phyloP scores from a whole-genome alignment of 2,329 filamentous ascomycete genomes.

The Huntiella bhutanensis region DNA sequence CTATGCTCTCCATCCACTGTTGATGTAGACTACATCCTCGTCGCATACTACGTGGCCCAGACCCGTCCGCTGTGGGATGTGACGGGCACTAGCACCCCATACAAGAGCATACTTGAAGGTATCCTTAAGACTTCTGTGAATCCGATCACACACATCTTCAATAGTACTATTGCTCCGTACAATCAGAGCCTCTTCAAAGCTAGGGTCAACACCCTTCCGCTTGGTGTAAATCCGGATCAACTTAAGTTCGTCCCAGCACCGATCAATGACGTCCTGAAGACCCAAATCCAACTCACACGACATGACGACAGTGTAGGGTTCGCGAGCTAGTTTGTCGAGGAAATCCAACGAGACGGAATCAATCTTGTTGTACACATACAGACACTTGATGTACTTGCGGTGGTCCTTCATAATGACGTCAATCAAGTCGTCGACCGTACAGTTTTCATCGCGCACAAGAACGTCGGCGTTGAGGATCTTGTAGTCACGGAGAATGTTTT shows the following conservation, averaged over 20 bases:
- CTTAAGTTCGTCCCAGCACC: constrained; percentile 83
- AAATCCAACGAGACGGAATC: constrained; percentile 87
- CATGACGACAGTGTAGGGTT: constrained; percentile 93
- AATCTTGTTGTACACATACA: constrained; percentile 99
- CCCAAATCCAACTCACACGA: constrained; percentile 89
- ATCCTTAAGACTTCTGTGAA: constrained; percentile 88
- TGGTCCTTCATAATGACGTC: constrained; percentile 99
- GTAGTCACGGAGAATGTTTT: constrained; percentile 94
- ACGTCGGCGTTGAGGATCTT: constrained; percentile 97
- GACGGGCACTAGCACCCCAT: constrained; percentile 90
- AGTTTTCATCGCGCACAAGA: constrained; percentile 81
- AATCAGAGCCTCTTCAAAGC: constrained; percentile 82
- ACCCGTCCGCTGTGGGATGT: constrained; percentile 85
- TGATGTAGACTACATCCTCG: constrained; percentile 50
- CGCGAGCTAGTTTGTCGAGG: constrained; percentile 75
- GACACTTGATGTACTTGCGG: constrained; percentile 82
- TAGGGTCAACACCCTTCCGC: constrained; percentile 75
- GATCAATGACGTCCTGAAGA: constrained; percentile 79
- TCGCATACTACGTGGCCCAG: constrained; percentile 59
- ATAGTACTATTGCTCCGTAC: constrained; percentile 75
- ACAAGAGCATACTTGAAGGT: constrained; percentile 98
- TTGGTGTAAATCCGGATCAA: constrained; percentile 94
- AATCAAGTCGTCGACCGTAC: constrained; percentile 94
- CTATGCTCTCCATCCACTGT: constrained; percentile 43
- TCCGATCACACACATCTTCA: constrained; percentile 91